Evolutionary conservation across 2,329 filamentous ascomycete genomes (phyloP).

Genomic region (Hypoxylon sp.): DNA sequence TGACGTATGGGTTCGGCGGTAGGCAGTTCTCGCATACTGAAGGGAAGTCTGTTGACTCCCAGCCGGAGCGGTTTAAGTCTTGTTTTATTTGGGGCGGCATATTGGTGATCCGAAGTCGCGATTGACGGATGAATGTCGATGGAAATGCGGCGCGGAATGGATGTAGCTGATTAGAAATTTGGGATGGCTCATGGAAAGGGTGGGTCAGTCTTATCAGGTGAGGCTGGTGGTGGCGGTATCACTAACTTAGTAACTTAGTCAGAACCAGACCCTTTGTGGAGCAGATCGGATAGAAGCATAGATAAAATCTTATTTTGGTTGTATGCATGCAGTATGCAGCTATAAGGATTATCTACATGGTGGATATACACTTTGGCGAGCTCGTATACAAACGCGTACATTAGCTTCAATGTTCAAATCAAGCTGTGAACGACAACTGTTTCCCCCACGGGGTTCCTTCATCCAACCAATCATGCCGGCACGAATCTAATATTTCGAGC

Average conservation of each 20-base stretch:
- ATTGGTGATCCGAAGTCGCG: slow-evolving; percentile 15
- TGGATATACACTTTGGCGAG: too few relatives aligned
- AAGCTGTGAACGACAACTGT: not conserved
- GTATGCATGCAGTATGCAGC: too few relatives aligned
- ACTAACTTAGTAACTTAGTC: not conserved
- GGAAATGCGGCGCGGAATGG: not conserved
- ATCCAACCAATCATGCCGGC: not conserved
- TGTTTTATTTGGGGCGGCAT: slow-evolving; percentile 97
- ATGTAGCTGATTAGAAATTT: slow-evolving; percentile 20
- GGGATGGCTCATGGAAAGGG: not conserved
- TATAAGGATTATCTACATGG: too few relatives aligned
- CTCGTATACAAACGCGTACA: not conserved
- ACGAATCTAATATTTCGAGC: not conserved
- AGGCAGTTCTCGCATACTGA: slow-evolving; percentile 94
- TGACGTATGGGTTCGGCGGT: slow-evolving; percentile 96
- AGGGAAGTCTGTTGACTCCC: slow-evolving; percentile 93
- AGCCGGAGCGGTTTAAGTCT: slow-evolving; percentile 93
- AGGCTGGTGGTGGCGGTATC: slow-evolving; percentile 17
- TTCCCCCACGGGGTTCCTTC: slow-evolving; percentile 29
- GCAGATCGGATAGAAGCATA: not conserved
- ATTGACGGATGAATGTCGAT: slow-evolving; percentile 16
- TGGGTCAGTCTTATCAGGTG: slow-evolving; percentile 3
- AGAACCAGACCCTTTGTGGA: not conserved
- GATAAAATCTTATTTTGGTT: not conserved
- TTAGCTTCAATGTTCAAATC: not conserved